These are phyloP conservation scores for Anthracocystis walkeri DNA, from an alignment of 1,284 basidiomycete species.

Conservation along the genomic window DNA sequence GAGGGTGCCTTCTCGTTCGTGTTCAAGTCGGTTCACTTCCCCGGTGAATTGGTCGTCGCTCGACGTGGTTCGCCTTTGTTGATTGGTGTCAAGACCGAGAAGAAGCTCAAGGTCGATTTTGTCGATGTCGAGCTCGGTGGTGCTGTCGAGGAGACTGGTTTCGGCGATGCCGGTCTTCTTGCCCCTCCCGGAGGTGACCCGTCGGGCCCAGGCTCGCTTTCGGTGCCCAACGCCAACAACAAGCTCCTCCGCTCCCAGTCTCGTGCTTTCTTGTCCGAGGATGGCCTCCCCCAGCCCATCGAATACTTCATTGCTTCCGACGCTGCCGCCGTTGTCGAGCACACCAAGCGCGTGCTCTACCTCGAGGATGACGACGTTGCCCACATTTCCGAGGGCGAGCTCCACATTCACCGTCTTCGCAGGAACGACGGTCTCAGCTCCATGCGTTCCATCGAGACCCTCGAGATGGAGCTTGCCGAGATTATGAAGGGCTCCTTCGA, in stretches of 20 bases:
- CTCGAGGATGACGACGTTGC: conserved; percentile 99
- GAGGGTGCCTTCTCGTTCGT: conserved; percentile 99
- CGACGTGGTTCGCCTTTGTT: conserved; percentile 96
- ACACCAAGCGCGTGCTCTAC: conserved; percentile 98
- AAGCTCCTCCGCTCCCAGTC: conserved; percentile 96
- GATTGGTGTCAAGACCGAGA: conserved; percentile 99
- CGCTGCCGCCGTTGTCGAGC: conserved; percentile 94
- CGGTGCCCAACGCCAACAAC: conserved; percentile 63
- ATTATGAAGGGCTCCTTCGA: conserved; percentile 99
- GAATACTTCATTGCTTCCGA: conserved; percentile 99
- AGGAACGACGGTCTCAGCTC: conserved; percentile 81
- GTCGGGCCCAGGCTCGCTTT: conserved; percentile 66
- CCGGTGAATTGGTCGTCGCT: conserved; percentile 93
- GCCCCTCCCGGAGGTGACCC: conserved; percentile 75
- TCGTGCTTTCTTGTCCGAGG: conserved; percentile 97
- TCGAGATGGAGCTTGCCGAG: conserved; percentile 98
- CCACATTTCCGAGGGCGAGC: conserved; percentile 92
- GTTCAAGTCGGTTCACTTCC: conserved; percentile 97
- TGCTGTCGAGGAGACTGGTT: conserved; percentile 53
- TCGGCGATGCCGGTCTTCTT: conserved; percentile 73
- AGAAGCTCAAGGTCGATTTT: conserved; percentile 99
- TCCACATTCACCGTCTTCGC: conserved; percentile 98
- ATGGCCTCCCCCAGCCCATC: conserved; percentile 97
- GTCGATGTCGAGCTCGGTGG: conserved; percentile 86
- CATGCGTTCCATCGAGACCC: conserved; percentile 95